These are phyloP conservation scores for Epichloe amarillans DNA, from an alignment of 2,329 filamentous ascomycete species.

Conservation along the genomic window DNA sequence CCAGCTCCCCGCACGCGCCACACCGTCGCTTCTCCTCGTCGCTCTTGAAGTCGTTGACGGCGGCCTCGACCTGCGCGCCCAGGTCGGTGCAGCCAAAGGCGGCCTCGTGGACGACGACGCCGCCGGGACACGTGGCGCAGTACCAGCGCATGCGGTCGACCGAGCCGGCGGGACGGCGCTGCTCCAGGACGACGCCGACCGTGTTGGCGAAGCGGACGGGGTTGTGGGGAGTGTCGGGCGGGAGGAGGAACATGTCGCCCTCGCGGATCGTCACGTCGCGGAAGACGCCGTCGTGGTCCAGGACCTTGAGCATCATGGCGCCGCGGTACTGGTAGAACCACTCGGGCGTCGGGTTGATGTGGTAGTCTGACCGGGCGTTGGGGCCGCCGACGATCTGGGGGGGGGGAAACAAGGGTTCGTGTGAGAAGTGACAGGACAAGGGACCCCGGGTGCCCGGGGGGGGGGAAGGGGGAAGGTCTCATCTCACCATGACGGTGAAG, in stretches of 20 bases:
- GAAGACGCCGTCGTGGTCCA: conserved; percentile 54
- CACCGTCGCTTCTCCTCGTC: conserved; percentile 60
- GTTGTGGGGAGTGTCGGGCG: conserved; percentile 91
- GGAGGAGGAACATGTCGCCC: conserved; percentile 87
- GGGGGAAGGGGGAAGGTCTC: no score
- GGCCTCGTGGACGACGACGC: conserved; percentile 63
- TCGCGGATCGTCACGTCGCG: conserved; percentile 81
- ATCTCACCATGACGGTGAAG: conserved; percentile 63
- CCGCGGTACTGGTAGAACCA: conserved; percentile 98
- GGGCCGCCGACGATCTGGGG: conserved; percentile 78
- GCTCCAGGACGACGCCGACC: conserved; percentile 87
- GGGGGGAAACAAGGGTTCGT: background rate
- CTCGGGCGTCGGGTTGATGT: conserved; percentile 91
- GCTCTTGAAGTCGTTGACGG: conserved; percentile 67
- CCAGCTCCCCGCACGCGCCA: conserved; percentile 60
- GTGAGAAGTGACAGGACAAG: background rate
- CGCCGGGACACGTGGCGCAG: conserved; percentile 52
- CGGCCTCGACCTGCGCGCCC: conserved; percentile 87
- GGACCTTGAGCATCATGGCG: conserved; percentile 84
- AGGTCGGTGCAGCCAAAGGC: conserved; percentile 80
- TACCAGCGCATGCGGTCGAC: conserved; percentile 86
- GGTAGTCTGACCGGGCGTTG: conserved; percentile 93
- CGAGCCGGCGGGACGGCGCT: conserved; percentile 55
- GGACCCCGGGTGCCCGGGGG: no score
- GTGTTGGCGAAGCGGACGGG: conserved; percentile 87